Evolutionary conservation across 257 asterid genomes (phyloP), one percentile per base, ranked within the genome.

Genomic region (Anisodus tanguticus): DNA sequence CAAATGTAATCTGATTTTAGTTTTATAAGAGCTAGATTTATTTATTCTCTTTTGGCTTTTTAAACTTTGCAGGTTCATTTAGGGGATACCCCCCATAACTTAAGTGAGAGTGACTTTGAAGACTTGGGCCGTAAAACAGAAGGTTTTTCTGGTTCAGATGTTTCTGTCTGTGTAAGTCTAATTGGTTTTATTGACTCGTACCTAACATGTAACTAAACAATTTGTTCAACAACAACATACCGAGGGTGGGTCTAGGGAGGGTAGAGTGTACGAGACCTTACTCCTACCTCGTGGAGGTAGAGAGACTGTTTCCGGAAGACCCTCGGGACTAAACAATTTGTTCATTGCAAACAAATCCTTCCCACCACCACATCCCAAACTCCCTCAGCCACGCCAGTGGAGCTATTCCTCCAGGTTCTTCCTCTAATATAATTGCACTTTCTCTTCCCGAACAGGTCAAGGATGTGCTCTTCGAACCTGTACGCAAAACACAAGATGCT

Each of bases 401-500:
- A 60, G 13, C 35, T 22, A 60, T 60, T 60, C 67, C 35, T 60
- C 67, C 19, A 22, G 19, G 15, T 58, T 3, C 6, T 55, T 45
- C 51, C 74, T 45, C 26, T 86, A 62, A 69, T 62, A 35, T 35
- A 5, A 31, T n/a, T 66, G 3, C 16, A 11, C 72, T 12, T 66
- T 45, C 74, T 62, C 64, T 85, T 83, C 72, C 85, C 57, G 67
- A 39, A 88, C 84, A 96, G 99, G 99, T 96, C 58, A 96, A 96
- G 87, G 98, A 96, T 84, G 99, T 96, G 39, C 89, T 96, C 60
- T 94, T 96, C 82, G 98, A 96, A 84, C 99, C 99, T 80, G 97
- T 96, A 59, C 97, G 99, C 15, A 96, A 96, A 88, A 96, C 99
- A 2, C 99, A 96, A 89, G 99, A 94, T 83, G 99, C 99, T 35